Evolutionary conservation across 805 yeast genomes (phyloP).

Genomic region (Candida parachauliodes): DNA sequence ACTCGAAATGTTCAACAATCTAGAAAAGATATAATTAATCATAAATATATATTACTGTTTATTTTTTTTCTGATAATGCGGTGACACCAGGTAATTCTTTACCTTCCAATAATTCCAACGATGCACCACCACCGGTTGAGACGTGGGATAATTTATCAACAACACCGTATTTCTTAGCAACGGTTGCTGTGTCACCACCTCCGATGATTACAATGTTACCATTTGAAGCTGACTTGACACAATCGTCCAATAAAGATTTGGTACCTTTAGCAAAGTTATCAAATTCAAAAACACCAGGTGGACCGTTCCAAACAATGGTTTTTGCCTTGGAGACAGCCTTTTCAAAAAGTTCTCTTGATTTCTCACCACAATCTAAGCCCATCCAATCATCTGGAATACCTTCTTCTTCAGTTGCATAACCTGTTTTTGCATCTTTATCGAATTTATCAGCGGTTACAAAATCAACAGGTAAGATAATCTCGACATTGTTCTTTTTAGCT

Average conservation of each 20-base stretch:
- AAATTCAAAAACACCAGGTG: constrained; percentile 99
- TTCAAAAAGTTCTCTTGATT: constrained; percentile 74
- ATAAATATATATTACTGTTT: background rate
- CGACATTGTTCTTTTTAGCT: constrained; percentile 95
- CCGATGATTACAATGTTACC: constrained; percentile 97
- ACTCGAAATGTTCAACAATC: constrained; percentile 59
- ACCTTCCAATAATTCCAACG: constrained; percentile 97
- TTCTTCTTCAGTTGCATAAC: constrained; percentile 78
- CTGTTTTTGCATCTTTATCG: constrained; percentile 83
- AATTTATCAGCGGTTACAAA: constrained; percentile 94
- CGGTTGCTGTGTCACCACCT: constrained; percentile 99
- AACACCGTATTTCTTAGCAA: constrained; percentile 96
- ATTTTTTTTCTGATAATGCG: constrained; percentile 74
- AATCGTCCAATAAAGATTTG: constrained; percentile 82
- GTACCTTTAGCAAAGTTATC: constrained; percentile 91
- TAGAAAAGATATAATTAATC: constrained; percentile 9
- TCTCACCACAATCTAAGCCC: constrained; percentile 96
- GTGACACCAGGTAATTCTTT: constrained; percentile 97
- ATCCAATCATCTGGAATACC: constrained; percentile 95
- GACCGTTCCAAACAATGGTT: constrained; percentile 99
- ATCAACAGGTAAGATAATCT: constrained; percentile 91
- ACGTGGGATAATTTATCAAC: constrained; percentile 96
- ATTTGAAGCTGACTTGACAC: constrained; percentile 76
- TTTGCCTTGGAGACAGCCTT: constrained; percentile 86
- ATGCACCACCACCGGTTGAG: constrained; percentile 99